Percentiles rank a stretch among this genome's conserved stretches.
Conservation (phyloP, 257 asterid species). For the Coffea canephora region DNA sequence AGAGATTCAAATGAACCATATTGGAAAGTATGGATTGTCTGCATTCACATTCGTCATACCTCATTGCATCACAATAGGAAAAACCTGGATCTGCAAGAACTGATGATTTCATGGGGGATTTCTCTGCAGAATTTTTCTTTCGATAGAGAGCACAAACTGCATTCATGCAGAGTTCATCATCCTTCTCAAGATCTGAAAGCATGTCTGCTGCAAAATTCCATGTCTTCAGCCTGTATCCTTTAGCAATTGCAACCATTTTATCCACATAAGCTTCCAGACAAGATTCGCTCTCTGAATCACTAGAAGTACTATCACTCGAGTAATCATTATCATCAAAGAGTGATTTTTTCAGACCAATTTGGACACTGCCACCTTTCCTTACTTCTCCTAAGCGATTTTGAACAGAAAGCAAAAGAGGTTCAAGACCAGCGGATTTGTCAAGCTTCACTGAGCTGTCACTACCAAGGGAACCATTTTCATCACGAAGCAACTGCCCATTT, state of each 20-base stretch:
- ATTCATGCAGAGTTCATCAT: conserved; percentile 26
- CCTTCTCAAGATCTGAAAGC: conserved; percentile 18
- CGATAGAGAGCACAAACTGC: conserved; percentile 34
- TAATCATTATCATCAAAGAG: neutral
- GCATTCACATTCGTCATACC: conserved; percentile 2
- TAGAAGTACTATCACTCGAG: neutral
- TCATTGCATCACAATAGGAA: neutral
- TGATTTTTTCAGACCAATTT: too few relatives aligned
- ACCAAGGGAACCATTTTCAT: neutral
- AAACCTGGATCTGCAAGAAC: conserved; percentile 1
- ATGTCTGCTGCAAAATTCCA: conserved; percentile 23
- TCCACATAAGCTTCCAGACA: neutral
- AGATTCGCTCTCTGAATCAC: neutral
- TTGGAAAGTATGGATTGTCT: neutral
- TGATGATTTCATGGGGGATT: neutral
- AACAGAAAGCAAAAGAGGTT: neutral
- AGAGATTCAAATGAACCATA: neutral
- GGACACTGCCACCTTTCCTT: neutral
- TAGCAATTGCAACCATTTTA: neutral
- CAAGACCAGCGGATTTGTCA: neutral
- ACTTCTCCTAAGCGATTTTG: neutral
- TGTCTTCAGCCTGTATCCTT: neutral
- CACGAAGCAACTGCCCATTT: neutral
- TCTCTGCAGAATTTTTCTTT: conserved; percentile 1
- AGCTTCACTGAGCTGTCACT: neutral